Evolutionary conservation across 2,329 filamentous ascomycete species (phyloP).

Genomic region (Scedosporium apiospermum): DNA sequence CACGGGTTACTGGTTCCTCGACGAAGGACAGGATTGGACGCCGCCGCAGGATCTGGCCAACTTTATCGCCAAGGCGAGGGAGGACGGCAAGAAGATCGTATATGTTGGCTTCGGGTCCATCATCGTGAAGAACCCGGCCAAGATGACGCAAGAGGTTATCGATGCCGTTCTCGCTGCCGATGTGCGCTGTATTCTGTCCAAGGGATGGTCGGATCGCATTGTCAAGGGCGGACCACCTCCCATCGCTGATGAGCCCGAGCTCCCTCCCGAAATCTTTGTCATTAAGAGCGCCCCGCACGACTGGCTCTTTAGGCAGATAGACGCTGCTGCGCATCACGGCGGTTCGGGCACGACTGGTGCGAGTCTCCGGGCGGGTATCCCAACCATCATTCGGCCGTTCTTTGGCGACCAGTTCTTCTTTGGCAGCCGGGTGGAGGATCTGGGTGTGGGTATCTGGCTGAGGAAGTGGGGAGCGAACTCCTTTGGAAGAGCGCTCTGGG

Average conservation of each 20-base stretch:
- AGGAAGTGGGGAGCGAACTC: conserved; percentile 81
- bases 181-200: conserved; percentile 88
- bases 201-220: conserved; percentile 87
- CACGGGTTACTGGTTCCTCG: conserved; percentile 96
- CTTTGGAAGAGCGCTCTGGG: conserved; percentile 82
- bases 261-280: conserved; percentile 71
- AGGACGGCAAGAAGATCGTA: conserved; percentile 81
- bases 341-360: conserved; percentile 93
- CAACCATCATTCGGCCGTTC: conserved; percentile 92
- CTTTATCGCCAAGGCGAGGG: conserved; percentile 77
- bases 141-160: conserved; percentile 85
- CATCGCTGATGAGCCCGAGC: conserved; percentile 53
- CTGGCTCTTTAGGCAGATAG: conserved; percentile 91
- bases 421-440: conserved; percentile 76
- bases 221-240: conserved; percentile 25
- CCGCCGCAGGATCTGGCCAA: conserved; percentile 66
- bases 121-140: conserved; percentile 79
- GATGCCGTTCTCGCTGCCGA: conserved; percentile 86
- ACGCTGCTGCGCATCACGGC: conserved; percentile 89
- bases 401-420: conserved; percentile 99
- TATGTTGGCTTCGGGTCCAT: conserved; percentile 98
- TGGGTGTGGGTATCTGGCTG: conserved; percentile 84
- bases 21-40: conserved; percentile 61
- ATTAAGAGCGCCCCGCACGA: conserved; percentile 92
- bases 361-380: conserved; percentile 79